Conservation (phyloP, 1,139 yeast genomes). For the Hansenula sp. region DNA sequence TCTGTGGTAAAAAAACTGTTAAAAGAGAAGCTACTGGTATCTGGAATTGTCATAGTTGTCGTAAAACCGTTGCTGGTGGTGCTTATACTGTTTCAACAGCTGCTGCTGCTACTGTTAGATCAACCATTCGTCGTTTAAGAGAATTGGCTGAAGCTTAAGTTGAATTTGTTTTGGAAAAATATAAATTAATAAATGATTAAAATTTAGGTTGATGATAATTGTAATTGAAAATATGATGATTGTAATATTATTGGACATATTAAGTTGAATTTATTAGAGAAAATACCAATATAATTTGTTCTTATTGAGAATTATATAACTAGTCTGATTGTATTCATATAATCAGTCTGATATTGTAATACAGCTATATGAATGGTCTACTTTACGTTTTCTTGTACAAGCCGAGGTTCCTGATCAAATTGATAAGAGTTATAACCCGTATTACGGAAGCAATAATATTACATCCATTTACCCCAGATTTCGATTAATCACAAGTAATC, state of each 20-base stretch:
- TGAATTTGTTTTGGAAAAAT: no score
- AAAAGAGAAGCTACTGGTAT: constrained; percentile 98
- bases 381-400: no score
- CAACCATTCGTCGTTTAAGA: constrained; percentile 99
- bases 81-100: constrained; percentile 99
- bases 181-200: constrained; percentile 10
- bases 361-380: no score
- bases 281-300: no score
- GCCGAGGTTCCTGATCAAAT: no score
- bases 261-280: no score
- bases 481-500: neutral
- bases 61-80: constrained; percentile 99
- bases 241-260: neutral
- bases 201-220: constrained; percentile 12
- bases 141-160: constrained; percentile 98
- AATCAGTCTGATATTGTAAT: no score
- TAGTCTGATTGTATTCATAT: no score
- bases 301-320: neutral
- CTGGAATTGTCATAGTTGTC: constrained; percentile 96
- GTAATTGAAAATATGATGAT: no score
- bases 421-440: no score
- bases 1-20: constrained; percentile 99
- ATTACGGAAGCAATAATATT: neutral
- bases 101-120: constrained; percentile 99
- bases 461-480: constrained; percentile 17